Percentiles rank a stretch among this genome's conserved stretches.
Evolutionary conservation across 352 stramenopile species (phyloP).

Genomic region (Phytophthora boehmeriae): DNA sequence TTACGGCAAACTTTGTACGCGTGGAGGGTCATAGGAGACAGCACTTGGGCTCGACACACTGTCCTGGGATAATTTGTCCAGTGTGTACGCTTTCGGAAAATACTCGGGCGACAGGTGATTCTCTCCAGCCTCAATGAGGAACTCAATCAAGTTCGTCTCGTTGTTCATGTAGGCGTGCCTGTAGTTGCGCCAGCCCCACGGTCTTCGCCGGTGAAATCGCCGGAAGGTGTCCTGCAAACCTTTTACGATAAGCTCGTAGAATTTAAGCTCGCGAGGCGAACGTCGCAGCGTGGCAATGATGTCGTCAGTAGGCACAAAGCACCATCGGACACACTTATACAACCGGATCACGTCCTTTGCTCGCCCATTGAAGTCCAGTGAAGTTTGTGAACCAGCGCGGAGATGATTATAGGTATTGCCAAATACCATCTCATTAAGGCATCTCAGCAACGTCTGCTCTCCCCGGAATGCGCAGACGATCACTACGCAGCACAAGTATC

Average conservation of each 20-base stretch:
- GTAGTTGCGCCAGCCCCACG: conserved; percentile 38
- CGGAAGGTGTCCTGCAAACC: conserved; percentile 33
- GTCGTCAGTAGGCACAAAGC: conserved; percentile 59
- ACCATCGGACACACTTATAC: conserved; percentile 72
- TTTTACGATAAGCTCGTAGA: conserved; percentile 66
- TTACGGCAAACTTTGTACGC: not conserved
- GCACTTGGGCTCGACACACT: not conserved
- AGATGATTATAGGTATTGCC: conserved; percentile 27
- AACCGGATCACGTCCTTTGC: conserved; percentile 51
- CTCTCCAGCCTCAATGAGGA: conserved; percentile 68
- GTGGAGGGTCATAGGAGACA: not conserved
- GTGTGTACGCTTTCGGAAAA: conserved; percentile 10
- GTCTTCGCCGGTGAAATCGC: conserved; percentile 31
- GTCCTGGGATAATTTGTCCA: not conserved
- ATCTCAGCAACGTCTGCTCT: conserved; percentile 53
- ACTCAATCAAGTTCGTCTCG: conserved; percentile 54
- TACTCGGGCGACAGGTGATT: conserved; percentile 29
- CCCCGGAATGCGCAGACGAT: conserved; percentile 63
- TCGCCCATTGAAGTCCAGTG: conserved; percentile 34
- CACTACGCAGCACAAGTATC: conserved; percentile 59
- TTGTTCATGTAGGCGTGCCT: conserved; percentile 37
- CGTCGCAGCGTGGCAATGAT: conserved; percentile 56
- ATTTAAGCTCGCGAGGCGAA: conserved; percentile 44
- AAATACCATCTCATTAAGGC: conserved; percentile 55
- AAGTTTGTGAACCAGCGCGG: not conserved